phyloP scores from a whole-genome alignment of 2,329 filamentous ascomycete species.

The Ophiostoma angusticollis region DNA sequence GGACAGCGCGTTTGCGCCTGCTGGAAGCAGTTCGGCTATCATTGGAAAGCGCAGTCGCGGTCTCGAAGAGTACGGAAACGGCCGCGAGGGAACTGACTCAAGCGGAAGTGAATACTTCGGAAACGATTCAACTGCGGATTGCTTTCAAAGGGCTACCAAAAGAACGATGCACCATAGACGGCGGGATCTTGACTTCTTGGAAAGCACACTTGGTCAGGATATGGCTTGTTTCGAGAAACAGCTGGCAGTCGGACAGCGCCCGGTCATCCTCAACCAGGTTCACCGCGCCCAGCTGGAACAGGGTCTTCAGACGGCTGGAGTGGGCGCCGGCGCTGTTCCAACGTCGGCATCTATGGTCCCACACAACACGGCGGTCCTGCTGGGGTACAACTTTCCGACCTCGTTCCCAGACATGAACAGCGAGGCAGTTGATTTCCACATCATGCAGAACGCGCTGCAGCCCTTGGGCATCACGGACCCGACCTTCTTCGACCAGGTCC shows the following conservation, averaged over 20 bases:
- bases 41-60: too few relatives aligned
- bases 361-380: background rate
- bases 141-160: background rate
- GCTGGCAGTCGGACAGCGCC: slow-evolving; percentile 3
- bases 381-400: background rate
- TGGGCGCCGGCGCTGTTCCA: background rate
- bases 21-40: background rate
- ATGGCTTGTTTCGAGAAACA: background rate
- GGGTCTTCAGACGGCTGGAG: background rate
- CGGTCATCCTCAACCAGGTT: background rate
- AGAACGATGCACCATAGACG: background rate
- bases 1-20: too few relatives aligned
- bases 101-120: too few relatives aligned
- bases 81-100: too few relatives aligned
- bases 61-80: too few relatives aligned
- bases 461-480: background rate
- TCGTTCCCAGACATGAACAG: background rate
- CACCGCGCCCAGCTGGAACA: slow-evolving; percentile 3
- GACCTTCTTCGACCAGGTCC: background rate
- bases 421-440: background rate
- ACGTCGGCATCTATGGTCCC: background rate
- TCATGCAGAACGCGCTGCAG: background rate
- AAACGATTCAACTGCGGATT: too few relatives aligned
- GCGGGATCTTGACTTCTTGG: background rate
- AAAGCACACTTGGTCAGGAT: background rate